phyloP scores from a whole-genome alignment of 768 basidiomycete species.

The Leccinum subgranulosum region DNA sequence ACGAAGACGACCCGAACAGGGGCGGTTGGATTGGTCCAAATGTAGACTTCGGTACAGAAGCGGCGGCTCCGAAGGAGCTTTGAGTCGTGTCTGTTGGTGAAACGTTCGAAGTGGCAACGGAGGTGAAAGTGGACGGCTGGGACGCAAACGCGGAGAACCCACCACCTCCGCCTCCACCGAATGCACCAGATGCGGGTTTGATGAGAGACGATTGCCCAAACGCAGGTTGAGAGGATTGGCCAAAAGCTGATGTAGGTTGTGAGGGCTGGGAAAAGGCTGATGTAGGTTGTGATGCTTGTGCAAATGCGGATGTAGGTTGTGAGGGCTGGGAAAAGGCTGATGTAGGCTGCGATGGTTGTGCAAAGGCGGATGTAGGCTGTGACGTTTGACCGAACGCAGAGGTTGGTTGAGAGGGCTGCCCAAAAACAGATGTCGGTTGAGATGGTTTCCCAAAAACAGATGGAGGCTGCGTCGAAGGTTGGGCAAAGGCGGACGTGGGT shows the following conservation, averaged over 20 bases:
- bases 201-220: conserved; percentile 42
- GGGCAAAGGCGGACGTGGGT: conserved; percentile 23
- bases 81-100: conserved; percentile 8
- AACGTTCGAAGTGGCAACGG: conserved; percentile 7
- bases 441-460: conserved; percentile 34
- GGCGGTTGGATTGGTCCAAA: conserved; percentile 17
- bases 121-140: conserved; percentile 42
- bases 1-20: conserved; percentile 27
- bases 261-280: conserved; percentile 32
- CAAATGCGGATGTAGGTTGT: conserved; percentile 31
- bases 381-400: conserved; percentile 39
- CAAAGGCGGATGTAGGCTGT: conserved; percentile 28
- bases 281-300: conserved; percentile 24
- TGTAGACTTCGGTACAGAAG: conserved; percentile 15
- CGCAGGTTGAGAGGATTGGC: conserved; percentile 32
- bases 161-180: conserved; percentile 40
- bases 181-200: conserved; percentile 51
- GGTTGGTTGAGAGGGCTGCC: conserved; percentile 29
- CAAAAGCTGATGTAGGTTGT: conserved; percentile 32
- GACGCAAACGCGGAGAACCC: conserved; percentile 54
- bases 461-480: conserved; percentile 28
- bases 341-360: conserved; percentile 24
- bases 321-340: conserved; percentile 32
- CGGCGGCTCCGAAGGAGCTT: conserved; percentile 16
- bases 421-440: conserved; percentile 33